A percentile compares a stretch with the other conserved stretches of the same genome.
These are phyloP conservation scores for Ceratobasidium sp. DNA, from an alignment of 1,284 basidiomycete species.

Conservation along the genomic window DNA sequence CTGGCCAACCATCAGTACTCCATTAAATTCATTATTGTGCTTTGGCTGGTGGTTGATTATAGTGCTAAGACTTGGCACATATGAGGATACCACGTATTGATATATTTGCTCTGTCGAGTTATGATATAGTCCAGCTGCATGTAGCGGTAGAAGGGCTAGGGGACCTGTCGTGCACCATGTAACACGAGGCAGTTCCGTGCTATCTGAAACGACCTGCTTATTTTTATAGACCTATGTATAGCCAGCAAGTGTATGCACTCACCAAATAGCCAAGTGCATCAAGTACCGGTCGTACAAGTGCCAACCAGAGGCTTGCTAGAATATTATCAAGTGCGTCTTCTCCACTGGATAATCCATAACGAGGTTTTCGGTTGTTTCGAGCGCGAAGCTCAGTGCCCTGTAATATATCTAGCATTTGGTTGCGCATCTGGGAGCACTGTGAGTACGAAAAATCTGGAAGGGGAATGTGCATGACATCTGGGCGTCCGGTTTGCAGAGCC, in stretches of 20 bases:
- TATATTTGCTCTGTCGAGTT: neutral
- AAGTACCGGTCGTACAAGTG: neutral
- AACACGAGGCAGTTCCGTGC: neutral
- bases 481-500: neutral
- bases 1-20: constrained; percentile 3
- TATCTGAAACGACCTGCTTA: neutral
- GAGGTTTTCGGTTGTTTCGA: neutral
- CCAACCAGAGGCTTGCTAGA: neutral
- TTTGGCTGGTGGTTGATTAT: neutral
- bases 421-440: too few relatives aligned
- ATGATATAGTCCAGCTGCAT: constrained; percentile 17
- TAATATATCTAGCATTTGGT: neutral
- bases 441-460: neutral
- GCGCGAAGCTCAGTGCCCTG: neutral
- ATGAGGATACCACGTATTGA: constrained; percentile 25
- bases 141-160: constrained; percentile 10
- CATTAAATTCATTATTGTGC: neutral
- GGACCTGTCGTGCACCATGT: constrained; percentile 23
- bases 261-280: neutral
- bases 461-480: neutral
- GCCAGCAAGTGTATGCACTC: neutral
- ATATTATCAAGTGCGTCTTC: neutral
- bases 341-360: too few relatives aligned
- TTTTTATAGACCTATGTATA: too few relatives aligned
- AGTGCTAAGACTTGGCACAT: constrained; percentile 15